Percentiles rank a stretch among this genome's conserved stretches.
phyloP scores from a whole-genome alignment of 768 basidiomycete genomes.

The Trametes gibbosa region DNA sequence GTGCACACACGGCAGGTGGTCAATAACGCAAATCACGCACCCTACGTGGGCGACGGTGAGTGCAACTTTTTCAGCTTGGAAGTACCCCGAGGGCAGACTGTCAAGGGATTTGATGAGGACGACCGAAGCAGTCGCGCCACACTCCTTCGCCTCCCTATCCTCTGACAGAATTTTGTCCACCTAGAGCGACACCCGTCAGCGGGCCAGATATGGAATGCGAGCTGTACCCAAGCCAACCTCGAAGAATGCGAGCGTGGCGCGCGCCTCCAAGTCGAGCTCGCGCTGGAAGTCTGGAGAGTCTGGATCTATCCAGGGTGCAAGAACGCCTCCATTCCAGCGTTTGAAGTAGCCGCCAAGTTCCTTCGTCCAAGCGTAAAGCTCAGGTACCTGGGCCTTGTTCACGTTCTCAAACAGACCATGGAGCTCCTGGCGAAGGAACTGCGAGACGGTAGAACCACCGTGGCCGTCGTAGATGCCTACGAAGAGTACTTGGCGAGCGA shows the following conservation, averaged over 20 bases:
- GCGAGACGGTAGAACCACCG: conserved; percentile 87
- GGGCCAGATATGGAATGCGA: background rate
- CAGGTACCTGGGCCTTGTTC: conserved; percentile 67
- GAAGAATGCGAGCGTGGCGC: conserved; percentile 84
- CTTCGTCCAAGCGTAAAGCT: conserved; percentile 73
- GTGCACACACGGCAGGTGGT: background rate
- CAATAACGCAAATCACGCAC: conserved; percentile 40
- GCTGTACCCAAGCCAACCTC: conserved; percentile 48
- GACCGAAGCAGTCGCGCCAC: conserved; percentile 90
- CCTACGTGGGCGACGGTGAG: conserved; percentile 93
- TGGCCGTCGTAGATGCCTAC: conserved; percentile 94
- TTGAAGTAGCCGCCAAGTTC: conserved; percentile 89
- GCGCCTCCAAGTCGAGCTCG: conserved; percentile 72
- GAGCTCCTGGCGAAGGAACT: conserved; percentile 80
- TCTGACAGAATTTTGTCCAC: conserved; percentile 73
- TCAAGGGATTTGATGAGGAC: conserved; percentile 92
- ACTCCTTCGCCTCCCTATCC: conserved; percentile 65
- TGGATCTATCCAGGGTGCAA: conserved; percentile 60
- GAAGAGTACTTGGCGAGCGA: conserved; percentile 77
- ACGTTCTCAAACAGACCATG: conserved; percentile 83
- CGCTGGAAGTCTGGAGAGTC: conserved; percentile 28
- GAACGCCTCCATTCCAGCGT: conserved; percentile 78
- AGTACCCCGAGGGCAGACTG: conserved; percentile 76
- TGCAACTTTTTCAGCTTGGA: conserved; percentile 67
- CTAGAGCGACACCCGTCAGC: conserved; percentile 34